These are phyloP conservation scores for Phyllosticta ampelicida DNA, from an alignment of 2,329 filamentous ascomycete genomes.

Conservation along the genomic window DNA sequence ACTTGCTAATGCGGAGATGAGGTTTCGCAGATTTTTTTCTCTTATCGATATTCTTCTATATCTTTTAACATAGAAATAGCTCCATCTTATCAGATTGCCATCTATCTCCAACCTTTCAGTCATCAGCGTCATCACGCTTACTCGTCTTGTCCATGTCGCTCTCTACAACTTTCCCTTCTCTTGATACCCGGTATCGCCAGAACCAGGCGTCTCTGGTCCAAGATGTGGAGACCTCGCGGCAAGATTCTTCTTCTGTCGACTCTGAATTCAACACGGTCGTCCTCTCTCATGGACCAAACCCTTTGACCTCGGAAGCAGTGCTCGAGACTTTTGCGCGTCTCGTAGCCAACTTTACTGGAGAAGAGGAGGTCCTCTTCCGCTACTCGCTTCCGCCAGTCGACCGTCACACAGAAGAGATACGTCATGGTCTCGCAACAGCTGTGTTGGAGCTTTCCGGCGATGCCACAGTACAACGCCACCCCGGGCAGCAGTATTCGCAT, in stretches of 20 bases:
- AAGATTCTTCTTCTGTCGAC: not conserved
- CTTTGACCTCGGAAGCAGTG: not conserved
- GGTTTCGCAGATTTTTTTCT: slow-evolving; percentile 12
- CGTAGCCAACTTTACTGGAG: slow-evolving; percentile 6
- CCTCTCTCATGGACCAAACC: not conserved
- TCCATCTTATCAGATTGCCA: slow-evolving; percentile 7
- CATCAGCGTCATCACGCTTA: slow-evolving; percentile 1
- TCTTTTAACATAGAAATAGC: not conserved
- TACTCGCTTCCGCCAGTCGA: slow-evolving; percentile 3
- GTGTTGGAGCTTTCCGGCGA: not conserved
- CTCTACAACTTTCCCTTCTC: slow-evolving; percentile 6
- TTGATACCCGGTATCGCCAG: slow-evolving; percentile 9
- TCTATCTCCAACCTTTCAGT: not conserved
- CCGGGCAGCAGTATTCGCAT: not conserved
- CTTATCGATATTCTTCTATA: not conserved
- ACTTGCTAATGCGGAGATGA: slow-evolving; percentile 10
- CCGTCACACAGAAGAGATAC: not conserved
- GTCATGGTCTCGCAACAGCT: not conserved
- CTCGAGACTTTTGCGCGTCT: slow-evolving; percentile 1
- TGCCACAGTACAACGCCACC: not conserved
- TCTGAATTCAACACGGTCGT: slow-evolving; percentile 1
- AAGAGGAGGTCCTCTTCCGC: slow-evolving; percentile 5
- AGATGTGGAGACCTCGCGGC: not conserved
- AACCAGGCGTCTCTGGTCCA: not conserved
- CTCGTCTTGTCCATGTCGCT: slow-evolving; percentile 7